Evolutionary conservation across 1,139 yeast species (phyloP).

Genomic region (Yamadazyma siamensis): DNA sequence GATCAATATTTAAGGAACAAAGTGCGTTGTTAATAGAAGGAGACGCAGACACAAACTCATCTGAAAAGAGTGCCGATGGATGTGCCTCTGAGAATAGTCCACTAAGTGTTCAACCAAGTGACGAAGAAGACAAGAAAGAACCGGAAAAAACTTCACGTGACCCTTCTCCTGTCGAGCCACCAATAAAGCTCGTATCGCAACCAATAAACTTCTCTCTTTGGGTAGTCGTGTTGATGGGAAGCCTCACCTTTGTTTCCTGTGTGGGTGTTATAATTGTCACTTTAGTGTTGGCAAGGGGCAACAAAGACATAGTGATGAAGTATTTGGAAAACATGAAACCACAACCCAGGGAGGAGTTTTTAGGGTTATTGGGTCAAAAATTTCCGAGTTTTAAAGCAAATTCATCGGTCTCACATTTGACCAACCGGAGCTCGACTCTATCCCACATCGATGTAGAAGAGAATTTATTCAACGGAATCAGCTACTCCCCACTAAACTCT

Average conservation of each 20-base stretch:
- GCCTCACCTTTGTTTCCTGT: constrained; percentile 1
- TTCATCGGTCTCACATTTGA: not conserved
- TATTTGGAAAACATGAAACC: constrained; percentile 9
- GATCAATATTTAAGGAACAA: constrained; percentile 11
- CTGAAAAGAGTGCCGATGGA: too few species aligned
- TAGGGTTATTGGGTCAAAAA: constrained; percentile 3
- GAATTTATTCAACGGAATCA: constrained; percentile 50
- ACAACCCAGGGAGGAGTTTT: constrained; percentile 4
- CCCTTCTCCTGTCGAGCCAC: too few species aligned
- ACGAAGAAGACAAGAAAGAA: constrained; percentile 2
- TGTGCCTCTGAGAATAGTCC: too few species aligned
- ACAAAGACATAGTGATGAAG: constrained; percentile 14
- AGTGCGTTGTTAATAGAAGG: constrained; percentile 7
- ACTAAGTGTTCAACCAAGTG: too few species aligned
- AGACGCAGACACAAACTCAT: not conserved
- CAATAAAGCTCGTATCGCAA: constrained; percentile 1
- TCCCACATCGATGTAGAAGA: not conserved
- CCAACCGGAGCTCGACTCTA: not conserved
- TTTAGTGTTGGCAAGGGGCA: constrained; percentile 19
- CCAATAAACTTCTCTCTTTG: not conserved
- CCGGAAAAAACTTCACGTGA: not conserved
- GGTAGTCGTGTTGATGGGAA: not conserved
- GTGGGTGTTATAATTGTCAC: constrained; percentile 11
- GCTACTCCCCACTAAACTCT: constrained; percentile 55
- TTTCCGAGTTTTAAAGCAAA: not conserved